Percentiles rank a stretch among this genome's conserved stretches.
These are phyloP conservation scores for Ustilago trichophora DNA, from an alignment of 1,284 basidiomycete species.

Conservation along the genomic window DNA sequence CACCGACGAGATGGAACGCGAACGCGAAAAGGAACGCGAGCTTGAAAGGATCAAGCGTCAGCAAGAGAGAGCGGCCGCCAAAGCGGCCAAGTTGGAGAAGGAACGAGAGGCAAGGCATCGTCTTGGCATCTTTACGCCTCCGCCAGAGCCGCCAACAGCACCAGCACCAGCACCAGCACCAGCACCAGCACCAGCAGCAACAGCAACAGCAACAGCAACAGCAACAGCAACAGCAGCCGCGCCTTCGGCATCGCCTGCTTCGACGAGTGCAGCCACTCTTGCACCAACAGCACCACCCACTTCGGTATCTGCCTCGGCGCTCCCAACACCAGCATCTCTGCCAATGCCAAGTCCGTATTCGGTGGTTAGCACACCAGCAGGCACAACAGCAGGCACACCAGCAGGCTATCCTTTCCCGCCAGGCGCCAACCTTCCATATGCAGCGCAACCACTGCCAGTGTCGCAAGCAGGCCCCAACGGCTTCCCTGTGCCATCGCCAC, in stretches of 20 bases:
- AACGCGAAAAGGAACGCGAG: constrained; percentile 40
- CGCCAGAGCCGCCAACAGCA: constrained; percentile 9
- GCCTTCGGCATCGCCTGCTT: too few species aligned
- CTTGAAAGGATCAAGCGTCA: constrained; percentile 45
- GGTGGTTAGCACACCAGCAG: constrained; percentile 15
- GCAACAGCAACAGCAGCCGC: too few species aligned
- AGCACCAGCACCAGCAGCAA: too few species aligned
- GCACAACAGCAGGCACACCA: too few species aligned
- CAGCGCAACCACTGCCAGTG: constrained; percentile 1
- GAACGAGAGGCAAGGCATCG: constrained; percentile 35
- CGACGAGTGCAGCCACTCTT: too few species aligned
- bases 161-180: neutral
- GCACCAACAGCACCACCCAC: constrained; percentile 11
- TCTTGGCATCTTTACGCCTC: constrained; percentile 37
- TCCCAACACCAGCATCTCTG: constrained; percentile 7
- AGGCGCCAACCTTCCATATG: constrained; percentile 6
- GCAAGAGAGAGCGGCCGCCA: constrained; percentile 38
- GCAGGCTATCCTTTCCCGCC: constrained; percentile 29
- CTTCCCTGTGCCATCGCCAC: constrained; percentile 13
- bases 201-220: too few species aligned
- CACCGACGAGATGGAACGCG: constrained; percentile 49
- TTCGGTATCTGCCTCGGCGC: constrained; percentile 8
- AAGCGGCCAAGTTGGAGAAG: constrained; percentile 42
- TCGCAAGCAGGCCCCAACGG: constrained; percentile 15
- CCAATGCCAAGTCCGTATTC: constrained; percentile 13